Evolutionary conservation across 345 rosid species (phyloP), one percentile per base, ranked within the genome.

Genomic region (Jatropha curcas): DNA sequence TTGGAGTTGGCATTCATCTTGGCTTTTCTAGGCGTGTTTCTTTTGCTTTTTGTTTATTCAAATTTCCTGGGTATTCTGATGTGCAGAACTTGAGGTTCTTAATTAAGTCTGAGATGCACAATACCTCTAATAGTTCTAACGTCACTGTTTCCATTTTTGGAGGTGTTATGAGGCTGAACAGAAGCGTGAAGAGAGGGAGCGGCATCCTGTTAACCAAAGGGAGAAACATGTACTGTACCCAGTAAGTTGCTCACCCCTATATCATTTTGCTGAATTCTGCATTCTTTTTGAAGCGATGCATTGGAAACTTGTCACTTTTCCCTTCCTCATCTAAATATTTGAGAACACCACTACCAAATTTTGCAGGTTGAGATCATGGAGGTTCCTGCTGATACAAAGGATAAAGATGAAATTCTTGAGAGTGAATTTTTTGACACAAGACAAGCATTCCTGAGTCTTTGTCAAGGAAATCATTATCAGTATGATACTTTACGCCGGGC

Each of bases 381-480:
- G 76, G 88, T 96, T 48, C 86, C 93, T 48, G 80, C 65, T 43
- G 99, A 96, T 72, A 93, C 96, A 30, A 93, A 84, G 81, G 99
- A 96, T 81, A 86, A 73, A 85, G 99, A 96, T 79, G 99, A 93
- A 81, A 93, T 96, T 76, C 97, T 96, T 39, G 98, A 96, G 84
- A 91, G 96, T 78, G 98, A 96, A 73, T 91, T 93, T 81, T 96
- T 96, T 68, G 98, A 96, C 65, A 93, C 98, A 16, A 93, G 99
- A 76, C 98, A 96, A 78, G 97, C 98, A 68, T 96, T 96, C 81
- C 81, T 96, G 80, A 96, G 98, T 89, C 93, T 96, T 51, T 96
- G 99, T 82, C 97, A 96, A 81, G 99, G 96, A 71, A 96, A 96
- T 82, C 99, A 96, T 84, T 96, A 96, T 82, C 99, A 96, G 78